A percentile compares a stretch with the other conserved stretches of the same genome.
Evolutionary conservation across 2,329 filamentous ascomycete genomes (phyloP).

Genomic region (Fusarium floridanum): DNA sequence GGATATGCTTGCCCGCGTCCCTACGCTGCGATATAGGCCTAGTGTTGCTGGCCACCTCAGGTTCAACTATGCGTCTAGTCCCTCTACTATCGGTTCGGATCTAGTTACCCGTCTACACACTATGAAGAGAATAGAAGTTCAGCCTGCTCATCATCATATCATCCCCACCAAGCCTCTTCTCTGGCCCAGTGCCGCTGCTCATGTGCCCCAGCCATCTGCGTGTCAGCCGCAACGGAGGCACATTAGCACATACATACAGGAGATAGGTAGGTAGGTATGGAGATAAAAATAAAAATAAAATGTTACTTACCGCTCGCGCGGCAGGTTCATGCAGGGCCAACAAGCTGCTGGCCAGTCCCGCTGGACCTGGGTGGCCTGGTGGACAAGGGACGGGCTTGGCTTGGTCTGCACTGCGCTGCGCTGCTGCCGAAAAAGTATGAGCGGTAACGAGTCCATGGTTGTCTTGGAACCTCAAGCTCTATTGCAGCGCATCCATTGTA

Average conservation of each 20-base stretch:
- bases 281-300: background rate
- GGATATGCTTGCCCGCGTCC: background rate
- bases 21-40: background rate
- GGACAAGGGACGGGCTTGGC: conserved; percentile 5
- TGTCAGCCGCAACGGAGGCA: background rate
- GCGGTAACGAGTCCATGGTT: background rate
- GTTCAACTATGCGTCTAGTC: background rate
- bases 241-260: background rate
- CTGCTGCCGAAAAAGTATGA: background rate
- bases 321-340: conserved; percentile 9
- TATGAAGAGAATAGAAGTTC: background rate
- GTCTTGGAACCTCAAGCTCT: background rate
- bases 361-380: background rate
- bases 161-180: background rate
- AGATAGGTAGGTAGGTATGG: background rate
- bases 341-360: background rate
- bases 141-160: conserved; percentile 9
- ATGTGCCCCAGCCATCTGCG: background rate
- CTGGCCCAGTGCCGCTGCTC: background rate
- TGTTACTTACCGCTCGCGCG: background rate
- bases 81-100: conserved; percentile 3
- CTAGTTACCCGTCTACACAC: conserved; percentile 6
- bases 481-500: background rate
- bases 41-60: background rate
- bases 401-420: background rate